A percentile compares a stretch with the other conserved stretches of the same genome.
These are phyloP conservation scores for Cordyceps sp. DNA, from an alignment of 2,329 filamentous ascomycete genomes.

Conservation along the genomic window DNA sequence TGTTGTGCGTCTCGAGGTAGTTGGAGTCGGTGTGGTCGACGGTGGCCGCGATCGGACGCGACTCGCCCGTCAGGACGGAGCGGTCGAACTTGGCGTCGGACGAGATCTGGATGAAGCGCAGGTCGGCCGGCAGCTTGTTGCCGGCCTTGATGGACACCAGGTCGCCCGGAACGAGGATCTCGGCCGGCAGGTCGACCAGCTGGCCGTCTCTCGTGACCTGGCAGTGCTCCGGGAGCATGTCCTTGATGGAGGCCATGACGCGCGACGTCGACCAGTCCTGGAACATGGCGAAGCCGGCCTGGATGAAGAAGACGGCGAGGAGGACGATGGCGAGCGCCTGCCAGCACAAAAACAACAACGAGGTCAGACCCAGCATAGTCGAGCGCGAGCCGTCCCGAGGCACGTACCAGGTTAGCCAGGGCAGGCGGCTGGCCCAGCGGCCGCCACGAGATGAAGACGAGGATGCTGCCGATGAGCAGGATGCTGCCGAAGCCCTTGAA, in stretches of 20 bases:
- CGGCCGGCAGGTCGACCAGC: conserved; percentile 29
- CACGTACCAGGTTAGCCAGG: conserved; percentile 40
- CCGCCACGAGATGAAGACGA: conserved; percentile 65
- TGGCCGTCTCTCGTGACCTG: conserved; percentile 44
- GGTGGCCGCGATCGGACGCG: conserved; percentile 43
- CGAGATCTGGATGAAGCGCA: conserved; percentile 52
- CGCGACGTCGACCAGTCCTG: conserved; percentile 62
- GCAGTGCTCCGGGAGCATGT: conserved; percentile 62
- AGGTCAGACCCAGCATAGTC: no score
- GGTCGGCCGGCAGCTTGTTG: conserved; percentile 58
- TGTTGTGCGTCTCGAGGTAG: conserved; percentile 61
- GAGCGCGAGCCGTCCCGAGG: no score
- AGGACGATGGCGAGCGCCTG: conserved; percentile 56
- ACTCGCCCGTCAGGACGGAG: conserved; percentile 55
- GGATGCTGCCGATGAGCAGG: conserved; percentile 47
- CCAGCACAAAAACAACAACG: neutral
- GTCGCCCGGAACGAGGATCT: conserved; percentile 56
- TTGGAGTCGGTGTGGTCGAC: conserved; percentile 54
- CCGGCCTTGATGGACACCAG: conserved; percentile 51
- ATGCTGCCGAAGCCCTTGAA: conserved; percentile 65
- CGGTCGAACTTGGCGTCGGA: conserved; percentile 57
- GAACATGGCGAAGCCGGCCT: conserved; percentile 53
- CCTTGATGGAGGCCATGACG: conserved; percentile 67
- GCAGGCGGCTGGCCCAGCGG: conserved; percentile 57
- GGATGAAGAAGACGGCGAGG: conserved; percentile 49